phyloP scores from a whole-genome alignment of 225 moss, liverwort and hornwort genomes.

The Neckera pumila region DNA sequence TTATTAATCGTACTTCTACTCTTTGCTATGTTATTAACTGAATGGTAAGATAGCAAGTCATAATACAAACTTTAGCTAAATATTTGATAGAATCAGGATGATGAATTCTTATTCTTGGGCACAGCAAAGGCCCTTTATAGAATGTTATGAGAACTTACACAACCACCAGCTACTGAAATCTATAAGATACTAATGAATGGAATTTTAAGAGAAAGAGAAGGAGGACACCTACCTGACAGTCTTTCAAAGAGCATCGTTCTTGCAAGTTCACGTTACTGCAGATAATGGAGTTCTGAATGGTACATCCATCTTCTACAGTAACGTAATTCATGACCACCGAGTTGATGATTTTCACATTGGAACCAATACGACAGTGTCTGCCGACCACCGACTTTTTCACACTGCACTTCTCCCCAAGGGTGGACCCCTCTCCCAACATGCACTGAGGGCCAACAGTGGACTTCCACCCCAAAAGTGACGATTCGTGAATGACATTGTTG shows the following conservation, averaged over 20 bases:
- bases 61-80: not conserved
- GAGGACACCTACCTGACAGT: constrained; percentile 53
- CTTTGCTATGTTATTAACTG: not conserved
- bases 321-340: constrained; percentile 97
- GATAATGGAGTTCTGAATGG: constrained; percentile 80
- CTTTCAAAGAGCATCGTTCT: constrained; percentile 71
- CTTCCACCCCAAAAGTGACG: constrained; percentile 56
- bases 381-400: constrained; percentile 96
- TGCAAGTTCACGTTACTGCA: constrained; percentile 83
- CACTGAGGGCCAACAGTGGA: constrained; percentile 85
- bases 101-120: not conserved
- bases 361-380: constrained; percentile 92
- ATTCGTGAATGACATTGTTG: constrained; percentile 74
- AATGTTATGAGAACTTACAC: not conserved
- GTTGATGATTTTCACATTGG: constrained; percentile 89
- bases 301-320: constrained; percentile 80
- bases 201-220: not conserved
- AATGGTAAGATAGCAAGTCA: not conserved
- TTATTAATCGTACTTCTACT: not conserved
- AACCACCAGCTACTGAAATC: not conserved
- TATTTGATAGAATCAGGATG: not conserved
- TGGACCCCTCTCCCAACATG: constrained; percentile 90
- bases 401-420: constrained; percentile 87
- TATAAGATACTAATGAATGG: not conserved
- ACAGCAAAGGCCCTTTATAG: not conserved